Conservation (phyloP, 805 yeast genomes). For the Candida broadrunensis region DNA sequence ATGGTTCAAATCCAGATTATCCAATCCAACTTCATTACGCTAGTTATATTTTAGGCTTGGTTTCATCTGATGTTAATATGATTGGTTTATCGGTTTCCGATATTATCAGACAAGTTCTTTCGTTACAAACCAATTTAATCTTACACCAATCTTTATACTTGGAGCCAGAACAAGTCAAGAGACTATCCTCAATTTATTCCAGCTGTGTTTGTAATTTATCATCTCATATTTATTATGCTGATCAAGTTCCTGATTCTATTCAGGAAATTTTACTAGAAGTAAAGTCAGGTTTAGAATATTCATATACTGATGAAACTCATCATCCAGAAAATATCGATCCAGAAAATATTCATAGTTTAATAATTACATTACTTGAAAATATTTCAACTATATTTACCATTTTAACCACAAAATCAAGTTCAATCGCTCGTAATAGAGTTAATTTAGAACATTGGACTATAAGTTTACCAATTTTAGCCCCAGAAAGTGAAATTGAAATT, state of each 20-base stretch:
- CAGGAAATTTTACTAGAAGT: slow-evolving; percentile 56
- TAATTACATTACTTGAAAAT: slow-evolving; percentile 27
- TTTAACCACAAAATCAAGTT: slow-evolving; percentile 29
- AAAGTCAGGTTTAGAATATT: slow-evolving; percentile 26
- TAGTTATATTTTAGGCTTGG: slow-evolving; percentile 50
- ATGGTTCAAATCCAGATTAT: slow-evolving; percentile 5
- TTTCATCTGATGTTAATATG: slow-evolving; percentile 78
- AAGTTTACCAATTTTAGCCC: slow-evolving; percentile 30
- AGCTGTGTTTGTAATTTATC: slow-evolving; percentile 67
- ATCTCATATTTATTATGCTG: slow-evolving; percentile 77
- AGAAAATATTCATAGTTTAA: slow-evolving; percentile 13
- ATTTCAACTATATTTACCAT: slow-evolving; percentile 27
- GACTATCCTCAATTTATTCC: slow-evolving; percentile 43
- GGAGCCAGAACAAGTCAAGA: slow-evolving; percentile 17
- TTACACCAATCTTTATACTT: slow-evolving; percentile 20
- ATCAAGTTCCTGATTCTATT: slow-evolving; percentile 81
- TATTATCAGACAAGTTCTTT: slow-evolving; percentile 57
- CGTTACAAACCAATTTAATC: slow-evolving; percentile 42
- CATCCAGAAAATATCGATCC: not conserved
- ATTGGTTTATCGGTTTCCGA: slow-evolving; percentile 87
- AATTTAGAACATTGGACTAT: slow-evolving; percentile 43
- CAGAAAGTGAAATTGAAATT: slow-evolving; percentile 10
- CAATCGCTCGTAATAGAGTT: slow-evolving; percentile 42
- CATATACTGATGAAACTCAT: slow-evolving; percentile 6
- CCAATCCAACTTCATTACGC: slow-evolving; percentile 39